These are phyloP conservation scores for Ceriops tagal DNA, from an alignment of 345 rosid species.

Conservation along the genomic window DNA sequence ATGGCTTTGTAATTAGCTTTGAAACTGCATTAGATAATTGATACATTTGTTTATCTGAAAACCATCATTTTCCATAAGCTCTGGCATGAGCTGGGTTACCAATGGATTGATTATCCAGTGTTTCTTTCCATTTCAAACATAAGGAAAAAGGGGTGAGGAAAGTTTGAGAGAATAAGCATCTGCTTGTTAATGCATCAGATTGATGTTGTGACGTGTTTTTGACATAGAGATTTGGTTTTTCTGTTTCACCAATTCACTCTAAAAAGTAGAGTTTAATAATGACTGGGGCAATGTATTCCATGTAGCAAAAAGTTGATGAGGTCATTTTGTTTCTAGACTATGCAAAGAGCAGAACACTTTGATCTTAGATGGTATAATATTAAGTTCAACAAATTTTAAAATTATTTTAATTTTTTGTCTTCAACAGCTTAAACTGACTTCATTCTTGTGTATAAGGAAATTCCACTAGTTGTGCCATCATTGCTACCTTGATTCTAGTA, in stretches of 20 bases:
- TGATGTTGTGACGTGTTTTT: not conserved
- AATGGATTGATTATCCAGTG: not conserved
- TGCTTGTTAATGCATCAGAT: not conserved
- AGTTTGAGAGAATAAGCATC: not conserved
- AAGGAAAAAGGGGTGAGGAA: not conserved
- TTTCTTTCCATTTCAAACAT: not conserved
- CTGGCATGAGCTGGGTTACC: not conserved
- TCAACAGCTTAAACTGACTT: not conserved
- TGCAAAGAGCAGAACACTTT: not conserved
- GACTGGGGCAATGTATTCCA: not conserved
- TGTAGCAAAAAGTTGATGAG: not conserved
- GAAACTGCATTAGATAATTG: not conserved
- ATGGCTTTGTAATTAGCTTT: constrained; percentile 8
- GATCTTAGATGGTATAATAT: not conserved
- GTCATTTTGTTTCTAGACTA: not conserved
- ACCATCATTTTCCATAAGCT: not conserved
- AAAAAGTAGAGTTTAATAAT: not conserved
- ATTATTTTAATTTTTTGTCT: not conserved
- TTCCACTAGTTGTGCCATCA: not conserved
- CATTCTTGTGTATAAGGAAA: constrained; percentile 1
- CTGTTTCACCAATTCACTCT: not conserved
- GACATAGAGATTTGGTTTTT: not conserved
- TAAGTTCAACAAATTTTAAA: not conserved
- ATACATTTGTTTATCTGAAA: not conserved
- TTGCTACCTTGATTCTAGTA: not conserved